A percentile compares a stretch with the other conserved stretches of the same genome.
Evolutionary conservation across 768 basidiomycete genomes (phyloP).

Genomic region (Collybia sp.): DNA sequence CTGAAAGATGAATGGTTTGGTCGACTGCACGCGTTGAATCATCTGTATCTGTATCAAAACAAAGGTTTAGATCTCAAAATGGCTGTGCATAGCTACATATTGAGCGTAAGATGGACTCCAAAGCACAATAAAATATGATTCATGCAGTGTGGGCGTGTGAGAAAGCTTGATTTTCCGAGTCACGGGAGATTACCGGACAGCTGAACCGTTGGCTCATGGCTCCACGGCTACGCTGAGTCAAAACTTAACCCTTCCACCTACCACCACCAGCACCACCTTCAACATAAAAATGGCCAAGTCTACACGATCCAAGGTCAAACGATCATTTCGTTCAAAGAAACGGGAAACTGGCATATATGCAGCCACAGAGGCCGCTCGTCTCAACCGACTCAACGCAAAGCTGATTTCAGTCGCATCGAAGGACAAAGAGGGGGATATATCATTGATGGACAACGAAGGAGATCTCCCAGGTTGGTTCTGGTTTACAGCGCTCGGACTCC

Average conservation of each 20-base stretch:
- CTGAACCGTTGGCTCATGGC: background rate
- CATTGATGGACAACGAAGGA: slow-evolving; percentile 25
- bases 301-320: slow-evolving; percentile 76
- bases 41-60: no score
- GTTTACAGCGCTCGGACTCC: slow-evolving; percentile 50
- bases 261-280: slow-evolving; percentile 14
- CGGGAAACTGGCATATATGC: slow-evolving; percentile 73
- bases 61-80: no score
- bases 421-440: slow-evolving; percentile 30
- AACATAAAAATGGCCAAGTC: slow-evolving; percentile 72
- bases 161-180: no score
- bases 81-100: no score
- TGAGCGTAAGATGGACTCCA: no score
- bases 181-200: no score
- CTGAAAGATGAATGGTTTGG: no score
- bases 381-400: slow-evolving; percentile 68
- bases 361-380: slow-evolving; percentile 70
- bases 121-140: no score
- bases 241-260: slow-evolving; percentile 8
- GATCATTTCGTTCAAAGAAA: slow-evolving; percentile 73
- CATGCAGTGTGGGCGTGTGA: no score
- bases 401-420: slow-evolving; percentile 43
- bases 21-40: no score
- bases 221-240: slow-evolving; percentile 2
- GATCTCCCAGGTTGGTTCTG: slow-evolving; percentile 65